phyloP scores from a whole-genome alignment of 2,329 filamentous ascomycete species.

The Colletotrichum sp. region DNA sequence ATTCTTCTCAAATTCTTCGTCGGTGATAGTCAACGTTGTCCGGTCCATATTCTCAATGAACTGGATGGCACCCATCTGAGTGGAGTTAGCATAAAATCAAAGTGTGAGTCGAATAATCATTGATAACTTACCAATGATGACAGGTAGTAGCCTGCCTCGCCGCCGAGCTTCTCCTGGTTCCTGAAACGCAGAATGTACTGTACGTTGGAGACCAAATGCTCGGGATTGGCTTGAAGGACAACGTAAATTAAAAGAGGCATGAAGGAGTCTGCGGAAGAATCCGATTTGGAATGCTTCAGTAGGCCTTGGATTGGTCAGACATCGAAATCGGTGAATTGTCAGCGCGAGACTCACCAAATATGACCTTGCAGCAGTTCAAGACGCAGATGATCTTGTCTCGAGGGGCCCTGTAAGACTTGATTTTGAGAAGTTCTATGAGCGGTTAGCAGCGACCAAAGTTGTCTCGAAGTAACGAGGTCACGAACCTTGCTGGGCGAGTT shows the following conservation, averaged over 20 bases:
- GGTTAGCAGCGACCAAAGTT: slow-evolving; percentile 29
- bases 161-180: slow-evolving; percentile 95
- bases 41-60: slow-evolving; percentile 97
- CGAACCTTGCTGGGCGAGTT: slow-evolving; percentile 84
- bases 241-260: slow-evolving; percentile 96
- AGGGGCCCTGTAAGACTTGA: slow-evolving; percentile 95
- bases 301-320: slow-evolving; percentile 59
- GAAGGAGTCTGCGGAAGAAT: slow-evolving; percentile 96
- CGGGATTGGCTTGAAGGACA: slow-evolving; percentile 90
- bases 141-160: slow-evolving; percentile 98
- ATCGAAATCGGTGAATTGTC: not conserved
- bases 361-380: slow-evolving; percentile 98
- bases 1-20: slow-evolving; percentile 93
- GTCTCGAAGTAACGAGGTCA: not conserved
- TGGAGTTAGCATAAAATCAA: not conserved
- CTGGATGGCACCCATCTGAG: slow-evolving; percentile 84
- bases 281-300: slow-evolving; percentile 88
- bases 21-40: slow-evolving; percentile 89
- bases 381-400: slow-evolving; percentile 98
- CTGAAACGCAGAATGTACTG: slow-evolving; percentile 97
- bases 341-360: slow-evolving; percentile 72
- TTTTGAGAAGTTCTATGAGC: slow-evolving; percentile 84
- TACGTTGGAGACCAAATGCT: slow-evolving; percentile 95
- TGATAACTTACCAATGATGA: slow-evolving; percentile 75
- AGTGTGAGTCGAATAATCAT: not conserved